A percentile compares a stretch with the other conserved stretches of the same genome.
Evolutionary conservation across 257 asterid species (phyloP).

Genomic region (Penstemon barbatus): DNA sequence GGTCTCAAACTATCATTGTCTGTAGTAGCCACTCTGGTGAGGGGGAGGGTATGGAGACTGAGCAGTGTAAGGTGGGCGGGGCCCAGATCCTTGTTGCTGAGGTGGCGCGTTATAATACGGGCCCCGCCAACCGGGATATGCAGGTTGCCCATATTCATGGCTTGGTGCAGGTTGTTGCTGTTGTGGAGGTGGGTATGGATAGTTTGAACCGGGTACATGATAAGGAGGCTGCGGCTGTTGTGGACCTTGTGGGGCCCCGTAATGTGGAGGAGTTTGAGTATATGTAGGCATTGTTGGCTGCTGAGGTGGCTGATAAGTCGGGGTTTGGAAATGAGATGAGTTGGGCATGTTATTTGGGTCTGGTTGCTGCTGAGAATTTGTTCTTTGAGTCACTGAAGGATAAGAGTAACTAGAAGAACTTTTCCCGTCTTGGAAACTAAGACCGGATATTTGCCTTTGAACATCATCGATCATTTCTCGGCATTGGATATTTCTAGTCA

Average conservation of each 20-base stretch:
- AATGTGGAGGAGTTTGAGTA: conserved; percentile 57
- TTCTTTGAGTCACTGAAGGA: conserved; percentile 50
- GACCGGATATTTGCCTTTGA: conserved; percentile 84
- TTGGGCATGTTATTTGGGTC: conserved; percentile 43
- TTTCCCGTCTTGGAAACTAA: conserved; percentile 74
- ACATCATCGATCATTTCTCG: conserved; percentile 91
- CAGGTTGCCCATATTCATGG: conserved; percentile 84
- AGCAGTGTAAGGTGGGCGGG: conserved; percentile 51
- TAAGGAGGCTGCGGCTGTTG: conserved; percentile 70
- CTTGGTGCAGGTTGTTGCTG: conserved; percentile 54
- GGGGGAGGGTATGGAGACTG: conserved; percentile 53
- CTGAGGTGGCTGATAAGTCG: conserved; percentile 68
- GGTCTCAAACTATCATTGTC: conserved; percentile 30
- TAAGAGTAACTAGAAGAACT: conserved; percentile 51
- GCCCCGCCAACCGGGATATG: conserved; percentile 94
- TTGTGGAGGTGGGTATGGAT: conserved; percentile 61
- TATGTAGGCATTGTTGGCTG: conserved; percentile 52
- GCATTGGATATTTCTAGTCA: conserved; percentile 92
- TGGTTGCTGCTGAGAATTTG: conserved; percentile 56
- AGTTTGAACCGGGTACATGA: conserved; percentile 49
- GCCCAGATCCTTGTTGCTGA: conserved; percentile 55
- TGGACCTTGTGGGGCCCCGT: conserved; percentile 59
- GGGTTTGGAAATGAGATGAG: conserved; percentile 44
- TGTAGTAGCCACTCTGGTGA: conserved; percentile 53
- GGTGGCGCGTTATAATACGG: conserved; percentile 73